Percentiles rank a stretch among this genome's conserved stretches.
Conservation (phyloP, 768 basidiomycete species). For the Suillus fuscotomentosus region DNA sequence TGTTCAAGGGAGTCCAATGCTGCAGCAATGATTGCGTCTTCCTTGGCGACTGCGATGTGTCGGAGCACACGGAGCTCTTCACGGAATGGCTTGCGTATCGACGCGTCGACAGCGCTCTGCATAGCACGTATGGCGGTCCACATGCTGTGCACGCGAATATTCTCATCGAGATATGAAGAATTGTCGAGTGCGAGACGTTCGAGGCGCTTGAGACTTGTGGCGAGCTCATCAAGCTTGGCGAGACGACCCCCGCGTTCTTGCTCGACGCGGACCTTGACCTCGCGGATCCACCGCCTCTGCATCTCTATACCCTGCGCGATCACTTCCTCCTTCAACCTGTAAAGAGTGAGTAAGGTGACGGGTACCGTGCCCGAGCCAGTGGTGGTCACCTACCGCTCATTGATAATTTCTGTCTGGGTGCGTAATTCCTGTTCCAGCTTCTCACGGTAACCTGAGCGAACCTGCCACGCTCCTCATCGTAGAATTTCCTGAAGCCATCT, state of each 20-base stretch:
- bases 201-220: conserved; percentile 85
- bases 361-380: conserved; percentile 1
- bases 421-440: conserved; percentile 84
- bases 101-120: conserved; percentile 59
- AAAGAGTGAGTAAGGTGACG: not conserved
- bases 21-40: conserved; percentile 65
- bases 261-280: conserved; percentile 94
- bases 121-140: conserved; percentile 92
- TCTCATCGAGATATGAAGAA: conserved; percentile 87
- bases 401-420: conserved; percentile 89
- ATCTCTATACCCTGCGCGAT: conserved; percentile 97
- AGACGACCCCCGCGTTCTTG: conserved; percentile 94
- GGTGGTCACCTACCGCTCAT: conserved; percentile 71
- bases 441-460: conserved; percentile 80
- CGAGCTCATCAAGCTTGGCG: conserved; percentile 91
- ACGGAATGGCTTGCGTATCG: conserved; percentile 80
- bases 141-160: conserved; percentile 85
- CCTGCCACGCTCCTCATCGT: conserved; percentile 72
- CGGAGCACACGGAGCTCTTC: conserved; percentile 84
- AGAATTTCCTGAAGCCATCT: conserved; percentile 78
- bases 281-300: conserved; percentile 94
- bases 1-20: conserved; percentile 68
- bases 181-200: conserved; percentile 92
- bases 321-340: conserved; percentile 89
- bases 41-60: conserved; percentile 66